Evolutionary conservation across 169 alveolate species (phyloP), one percentile per base, ranked within the genome.

Genomic region (Perkinsus marinus): DNA sequence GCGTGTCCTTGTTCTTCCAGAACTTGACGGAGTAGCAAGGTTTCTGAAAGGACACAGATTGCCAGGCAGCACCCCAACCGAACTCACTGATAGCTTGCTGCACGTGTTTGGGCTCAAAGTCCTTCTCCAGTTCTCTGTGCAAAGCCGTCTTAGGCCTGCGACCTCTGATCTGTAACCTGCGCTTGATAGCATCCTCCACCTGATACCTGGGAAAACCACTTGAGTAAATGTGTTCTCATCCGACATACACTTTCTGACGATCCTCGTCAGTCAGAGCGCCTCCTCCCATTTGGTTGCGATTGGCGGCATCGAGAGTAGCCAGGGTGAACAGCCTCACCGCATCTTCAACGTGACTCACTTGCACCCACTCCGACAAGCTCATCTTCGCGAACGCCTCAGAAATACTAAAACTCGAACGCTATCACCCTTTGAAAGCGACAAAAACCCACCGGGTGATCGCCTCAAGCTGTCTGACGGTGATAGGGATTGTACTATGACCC

Each of bases 391-490:
- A 57, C 36, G 79, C 79, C 34, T 57, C 79, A 5, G 79, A 57
- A 30, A 57, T 57, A 16, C 79, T 57, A 16, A 57, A 6, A 41
- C 10, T 10, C 7, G 79, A 57, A 26, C 79, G 5, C 5, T 26
- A 2, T 2, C 7, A 16, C 37, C 0, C 36, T 57, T 7, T 13
- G 5, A 57, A 16, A 30, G 34, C 34, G 34, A 13, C 79, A 30
- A 13, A 16, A 5, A 57, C 37, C 34, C 34, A 57, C 79, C 99
- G 97, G 39, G 98, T 98, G 43, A 99, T 96, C 36, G 99, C 99
- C 95, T 99, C 99, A 41, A 99, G 96, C 96, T 99, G 99, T 43
- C 99, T 96, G 39, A 99, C 98, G 22, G 99, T 99, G 46, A 99
- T 98, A 19, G 99, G 99, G 36, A 99, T 98, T 68, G 79, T 57